Percentiles rank a stretch among this genome's conserved stretches.
Evolutionary conservation across 2,329 filamentous ascomycete genomes (phyloP).

Genomic region (Xylariaceae sp.): DNA sequence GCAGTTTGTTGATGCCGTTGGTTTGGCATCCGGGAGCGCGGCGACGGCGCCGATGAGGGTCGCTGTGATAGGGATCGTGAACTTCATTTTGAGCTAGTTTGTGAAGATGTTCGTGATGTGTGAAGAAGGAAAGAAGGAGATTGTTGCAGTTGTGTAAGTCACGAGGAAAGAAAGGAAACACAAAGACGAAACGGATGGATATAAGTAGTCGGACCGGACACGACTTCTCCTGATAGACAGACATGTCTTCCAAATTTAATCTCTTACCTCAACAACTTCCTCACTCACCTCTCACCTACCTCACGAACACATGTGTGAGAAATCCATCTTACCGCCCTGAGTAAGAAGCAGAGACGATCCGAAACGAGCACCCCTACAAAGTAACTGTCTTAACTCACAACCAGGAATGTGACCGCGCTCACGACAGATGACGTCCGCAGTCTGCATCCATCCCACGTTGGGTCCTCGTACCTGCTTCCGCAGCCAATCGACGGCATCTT

Average conservation of each 20-base stretch:
- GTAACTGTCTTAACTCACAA: too few species aligned
- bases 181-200: background rate
- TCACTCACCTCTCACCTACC: too few species aligned
- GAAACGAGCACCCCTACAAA: too few species aligned
- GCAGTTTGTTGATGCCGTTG: background rate
- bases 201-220: background rate
- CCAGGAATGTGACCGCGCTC: too few species aligned
- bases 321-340: too few species aligned
- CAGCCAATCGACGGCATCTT: background rate
- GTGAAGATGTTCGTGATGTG: background rate
- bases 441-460: background rate
- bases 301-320: too few species aligned
- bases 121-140: background rate
- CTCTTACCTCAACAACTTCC: background rate
- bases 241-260: background rate
- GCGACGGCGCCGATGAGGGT: slow-evolving; percentile 5
- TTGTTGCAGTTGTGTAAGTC: background rate
- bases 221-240: background rate
- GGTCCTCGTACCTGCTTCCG: background rate
- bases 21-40: background rate
- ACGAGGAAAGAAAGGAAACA: background rate
- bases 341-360: too few species aligned
- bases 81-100: slow-evolving; percentile 7
- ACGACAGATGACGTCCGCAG: too few species aligned
- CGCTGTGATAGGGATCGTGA: slow-evolving; percentile 1